Evolutionary conservation across 257 asterid species (phyloP).

Genomic region (Solanum peruvianum): DNA sequence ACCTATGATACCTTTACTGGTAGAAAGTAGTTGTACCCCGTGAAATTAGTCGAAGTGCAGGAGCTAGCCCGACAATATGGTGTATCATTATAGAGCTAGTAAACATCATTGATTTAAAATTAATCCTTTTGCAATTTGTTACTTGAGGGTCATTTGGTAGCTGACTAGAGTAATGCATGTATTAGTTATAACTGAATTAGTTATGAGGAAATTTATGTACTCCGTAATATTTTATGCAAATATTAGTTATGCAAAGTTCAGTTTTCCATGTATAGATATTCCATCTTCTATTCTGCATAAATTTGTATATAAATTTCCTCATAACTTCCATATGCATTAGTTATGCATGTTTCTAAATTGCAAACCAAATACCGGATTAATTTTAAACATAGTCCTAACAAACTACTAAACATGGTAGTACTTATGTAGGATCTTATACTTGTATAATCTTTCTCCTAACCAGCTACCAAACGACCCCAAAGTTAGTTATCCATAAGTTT

Average conservation of each 20-base stretch:
- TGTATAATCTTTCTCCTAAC: not conserved
- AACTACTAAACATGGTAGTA: not conserved
- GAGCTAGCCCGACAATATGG: not conserved
- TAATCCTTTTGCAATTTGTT: not conserved
- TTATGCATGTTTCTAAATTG: not conserved
- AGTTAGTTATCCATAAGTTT: not conserved
- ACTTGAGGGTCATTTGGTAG: not conserved
- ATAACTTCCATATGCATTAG: not conserved
- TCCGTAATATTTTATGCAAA: not conserved
- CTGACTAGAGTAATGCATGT: not conserved
- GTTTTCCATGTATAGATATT: not conserved
- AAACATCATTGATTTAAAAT: not conserved
- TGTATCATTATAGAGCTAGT: not conserved
- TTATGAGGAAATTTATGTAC: not conserved
- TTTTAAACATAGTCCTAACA: not conserved
- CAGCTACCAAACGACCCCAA: not conserved
- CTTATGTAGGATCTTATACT: not conserved
- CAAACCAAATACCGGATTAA: not conserved
- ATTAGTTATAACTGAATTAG: not conserved
- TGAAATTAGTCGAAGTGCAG: not conserved
- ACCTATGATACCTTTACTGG: not conserved
- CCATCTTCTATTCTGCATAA: not conserved
- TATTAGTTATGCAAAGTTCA: not conserved
- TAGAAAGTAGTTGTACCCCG: not conserved
- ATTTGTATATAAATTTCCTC: not conserved